phyloP scores from a whole-genome alignment of 2,329 filamentous ascomycete species.

The Alternaria sp. region DNA sequence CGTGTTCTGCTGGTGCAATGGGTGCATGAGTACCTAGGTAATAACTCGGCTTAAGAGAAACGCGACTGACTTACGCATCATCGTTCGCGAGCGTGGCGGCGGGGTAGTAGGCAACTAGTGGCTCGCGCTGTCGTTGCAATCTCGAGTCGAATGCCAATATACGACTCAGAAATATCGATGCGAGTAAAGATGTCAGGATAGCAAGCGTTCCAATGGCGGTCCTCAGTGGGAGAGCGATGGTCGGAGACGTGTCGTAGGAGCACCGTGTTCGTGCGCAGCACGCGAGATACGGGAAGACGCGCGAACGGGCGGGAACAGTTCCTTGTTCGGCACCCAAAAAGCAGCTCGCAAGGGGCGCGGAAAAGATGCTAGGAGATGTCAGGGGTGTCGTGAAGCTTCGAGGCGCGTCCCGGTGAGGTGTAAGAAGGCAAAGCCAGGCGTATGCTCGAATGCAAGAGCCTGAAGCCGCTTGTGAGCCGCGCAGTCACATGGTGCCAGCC shows the following conservation, averaged over 20 bases:
- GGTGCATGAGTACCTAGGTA: slow-evolving; percentile 27
- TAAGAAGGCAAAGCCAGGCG: slow-evolving; percentile 15
- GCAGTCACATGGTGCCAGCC: slow-evolving; percentile 29
- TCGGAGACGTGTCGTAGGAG: slow-evolving; percentile 19
- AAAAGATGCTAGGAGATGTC: slow-evolving; percentile 12
- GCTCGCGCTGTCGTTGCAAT: slow-evolving; percentile 10
- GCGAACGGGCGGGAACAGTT: slow-evolving; percentile 26
- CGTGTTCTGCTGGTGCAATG: slow-evolving; percentile 29
- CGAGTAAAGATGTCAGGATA: not conserved
- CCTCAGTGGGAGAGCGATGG: slow-evolving; percentile 6
- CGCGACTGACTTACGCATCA: slow-evolving; percentile 31
- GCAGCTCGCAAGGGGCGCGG: slow-evolving; percentile 14
- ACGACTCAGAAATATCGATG: not conserved
- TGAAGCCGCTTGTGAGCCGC: slow-evolving; percentile 26
- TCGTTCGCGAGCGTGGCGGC: slow-evolving; percentile 22
- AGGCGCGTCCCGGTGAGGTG: slow-evolving; percentile 30
- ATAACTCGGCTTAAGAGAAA: slow-evolving; percentile 18
- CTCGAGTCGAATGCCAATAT: slow-evolving; percentile 4
- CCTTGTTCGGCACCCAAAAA: slow-evolving; percentile 1
- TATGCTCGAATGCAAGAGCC: slow-evolving; percentile 16
- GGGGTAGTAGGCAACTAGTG: slow-evolving; percentile 25
- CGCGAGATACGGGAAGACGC: slow-evolving; percentile 23
- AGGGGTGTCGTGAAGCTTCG: slow-evolving; percentile 11
- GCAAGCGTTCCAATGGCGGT: slow-evolving; percentile 7
- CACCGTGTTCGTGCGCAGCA: slow-evolving; percentile 17